phyloP scores from a whole-genome alignment of 1,284 basidiomycete genomes.

The Apiotrichum mycotoxinovorans region DNA sequence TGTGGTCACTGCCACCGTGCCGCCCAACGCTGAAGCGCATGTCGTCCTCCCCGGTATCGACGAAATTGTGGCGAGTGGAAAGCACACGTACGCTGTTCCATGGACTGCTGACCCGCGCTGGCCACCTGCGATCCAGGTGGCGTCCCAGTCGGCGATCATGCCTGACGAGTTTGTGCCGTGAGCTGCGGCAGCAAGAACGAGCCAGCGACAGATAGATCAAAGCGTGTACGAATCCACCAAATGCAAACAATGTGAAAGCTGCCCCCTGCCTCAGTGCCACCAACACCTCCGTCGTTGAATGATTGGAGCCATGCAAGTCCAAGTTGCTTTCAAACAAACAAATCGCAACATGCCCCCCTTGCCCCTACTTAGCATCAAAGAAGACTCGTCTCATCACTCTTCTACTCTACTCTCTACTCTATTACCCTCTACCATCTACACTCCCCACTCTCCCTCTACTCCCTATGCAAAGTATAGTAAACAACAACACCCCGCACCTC shows the following conservation, averaged over 20 bases:
- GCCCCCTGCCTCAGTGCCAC: too few relatives aligned
- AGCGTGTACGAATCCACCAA: too few relatives aligned
- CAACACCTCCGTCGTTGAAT: too few relatives aligned
- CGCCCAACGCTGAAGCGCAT: not conserved
- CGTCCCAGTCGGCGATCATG: not conserved
- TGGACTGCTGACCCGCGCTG: slow-evolving; percentile 24
- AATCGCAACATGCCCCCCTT: too few relatives aligned
- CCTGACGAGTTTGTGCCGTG: not conserved
- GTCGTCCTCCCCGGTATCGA: slow-evolving; percentile 14
- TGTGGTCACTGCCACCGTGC: not conserved
- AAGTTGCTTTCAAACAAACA: too few relatives aligned
- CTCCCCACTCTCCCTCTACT: not conserved
- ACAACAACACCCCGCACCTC: slow-evolving; percentile 48
- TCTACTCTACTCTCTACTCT: not conserved
- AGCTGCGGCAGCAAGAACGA: too few relatives aligned
- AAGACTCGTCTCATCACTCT: too few relatives aligned
- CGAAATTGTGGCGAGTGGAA: slow-evolving; percentile 25
- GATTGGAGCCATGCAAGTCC: too few relatives aligned
- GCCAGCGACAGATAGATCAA: too few relatives aligned
- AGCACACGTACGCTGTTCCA: slow-evolving; percentile 18
- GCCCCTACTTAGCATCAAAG: too few relatives aligned
- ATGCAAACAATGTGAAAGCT: too few relatives aligned
- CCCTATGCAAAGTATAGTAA: slow-evolving; percentile 29
- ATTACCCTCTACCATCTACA: too few relatives aligned
- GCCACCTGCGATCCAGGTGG: slow-evolving; percentile 18